Conservation (phyloP, 352 stramenopile genomes). For the Phytophthora podocarpi region DNA sequence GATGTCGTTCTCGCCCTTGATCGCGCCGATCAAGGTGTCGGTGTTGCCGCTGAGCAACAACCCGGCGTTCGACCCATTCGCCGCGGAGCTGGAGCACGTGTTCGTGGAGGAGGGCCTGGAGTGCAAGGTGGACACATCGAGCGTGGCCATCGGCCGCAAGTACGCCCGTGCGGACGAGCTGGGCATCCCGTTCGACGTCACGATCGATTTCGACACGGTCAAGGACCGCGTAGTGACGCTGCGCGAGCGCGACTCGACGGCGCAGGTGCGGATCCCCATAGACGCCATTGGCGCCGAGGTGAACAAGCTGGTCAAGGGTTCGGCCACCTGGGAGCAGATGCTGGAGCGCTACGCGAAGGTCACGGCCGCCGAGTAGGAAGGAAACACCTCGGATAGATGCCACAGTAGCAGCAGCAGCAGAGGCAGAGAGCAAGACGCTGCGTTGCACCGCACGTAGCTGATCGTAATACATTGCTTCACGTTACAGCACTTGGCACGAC, state of each 20-base stretch:
- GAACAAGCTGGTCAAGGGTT: constrained; percentile 88
- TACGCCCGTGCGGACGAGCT: constrained; percentile 98
- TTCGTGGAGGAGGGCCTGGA: constrained; percentile 73
- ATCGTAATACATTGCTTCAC: constrained; percentile 25
- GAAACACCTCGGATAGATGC: constrained; percentile 8
- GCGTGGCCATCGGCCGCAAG: constrained; percentile 94
- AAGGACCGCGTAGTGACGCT: constrained; percentile 95
- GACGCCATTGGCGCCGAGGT: constrained; percentile 80
- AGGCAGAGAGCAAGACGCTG: too few species aligned
- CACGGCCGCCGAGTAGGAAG: constrained; percentile 42
- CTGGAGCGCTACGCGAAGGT: constrained; percentile 87
- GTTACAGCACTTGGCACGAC: too few species aligned
- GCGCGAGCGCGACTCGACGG: constrained; percentile 97
- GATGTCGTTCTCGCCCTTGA: constrained; percentile 96
- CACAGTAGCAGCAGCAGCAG: constrained; percentile 1
- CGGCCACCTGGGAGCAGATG: constrained; percentile 83
- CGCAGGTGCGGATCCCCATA: constrained; percentile 95
- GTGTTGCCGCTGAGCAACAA: constrained; percentile 95
- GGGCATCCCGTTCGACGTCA: constrained; percentile 98
- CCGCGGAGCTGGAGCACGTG: constrained; percentile 74
- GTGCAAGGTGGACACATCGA: constrained; percentile 96
- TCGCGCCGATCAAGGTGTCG: constrained; percentile 99
- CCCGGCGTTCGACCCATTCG: constrained; percentile 81
- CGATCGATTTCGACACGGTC: constrained; percentile 98
- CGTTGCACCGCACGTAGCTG: constrained; percentile 1